Evolutionary conservation across 2,329 filamentous ascomycete genomes (phyloP).

Genomic region (Hymenoscyphus linearis): DNA sequence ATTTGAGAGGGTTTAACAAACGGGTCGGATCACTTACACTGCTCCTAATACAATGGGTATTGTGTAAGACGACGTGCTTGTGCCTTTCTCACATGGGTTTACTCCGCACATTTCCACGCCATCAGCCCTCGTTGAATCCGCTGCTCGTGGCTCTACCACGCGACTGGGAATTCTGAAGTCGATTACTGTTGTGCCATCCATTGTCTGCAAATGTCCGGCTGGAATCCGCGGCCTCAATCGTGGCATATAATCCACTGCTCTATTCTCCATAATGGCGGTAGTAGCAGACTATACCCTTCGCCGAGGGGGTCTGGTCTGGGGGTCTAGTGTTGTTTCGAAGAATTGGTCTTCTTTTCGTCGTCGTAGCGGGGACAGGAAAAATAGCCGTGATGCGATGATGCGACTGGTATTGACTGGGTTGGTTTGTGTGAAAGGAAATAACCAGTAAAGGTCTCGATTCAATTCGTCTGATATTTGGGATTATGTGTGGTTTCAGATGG

Average conservation of each 20-base stretch:
- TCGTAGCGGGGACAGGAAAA: slow-evolving; percentile 5
- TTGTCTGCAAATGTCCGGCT: slow-evolving; percentile 17
- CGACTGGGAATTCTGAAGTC: slow-evolving; percentile 18
- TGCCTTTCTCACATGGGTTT: slow-evolving; percentile 55
- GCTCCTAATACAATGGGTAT: slow-evolving; percentile 65
- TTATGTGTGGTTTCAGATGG: slow-evolving; percentile 15
- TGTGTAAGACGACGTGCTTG: slow-evolving; percentile 48
- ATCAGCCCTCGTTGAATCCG: slow-evolving; percentile 18
- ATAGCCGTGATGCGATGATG: slow-evolving; percentile 15
- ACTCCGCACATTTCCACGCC: slow-evolving; percentile 28
- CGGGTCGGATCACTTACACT: slow-evolving; percentile 51
- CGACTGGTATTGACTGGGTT: slow-evolving; percentile 13
- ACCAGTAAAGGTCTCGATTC: not conserved
- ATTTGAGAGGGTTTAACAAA: not conserved
- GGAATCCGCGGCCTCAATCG: slow-evolving; percentile 26
- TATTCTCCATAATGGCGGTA: slow-evolving; percentile 20
- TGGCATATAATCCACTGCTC: slow-evolving; percentile 23
- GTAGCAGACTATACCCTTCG: slow-evolving; percentile 9
- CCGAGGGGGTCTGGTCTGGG: slow-evolving; percentile 1
- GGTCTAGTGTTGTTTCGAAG: not conserved
- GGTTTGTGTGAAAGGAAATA: not conserved
- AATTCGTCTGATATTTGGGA: not conserved
- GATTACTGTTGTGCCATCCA: slow-evolving; percentile 24
- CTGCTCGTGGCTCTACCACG: slow-evolving; percentile 19
- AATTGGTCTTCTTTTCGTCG: not conserved